These are phyloP conservation scores for Pseudozyma tsukubaensis DNA, from an alignment of 1,284 basidiomycete genomes.

Conservation along the genomic window DNA sequence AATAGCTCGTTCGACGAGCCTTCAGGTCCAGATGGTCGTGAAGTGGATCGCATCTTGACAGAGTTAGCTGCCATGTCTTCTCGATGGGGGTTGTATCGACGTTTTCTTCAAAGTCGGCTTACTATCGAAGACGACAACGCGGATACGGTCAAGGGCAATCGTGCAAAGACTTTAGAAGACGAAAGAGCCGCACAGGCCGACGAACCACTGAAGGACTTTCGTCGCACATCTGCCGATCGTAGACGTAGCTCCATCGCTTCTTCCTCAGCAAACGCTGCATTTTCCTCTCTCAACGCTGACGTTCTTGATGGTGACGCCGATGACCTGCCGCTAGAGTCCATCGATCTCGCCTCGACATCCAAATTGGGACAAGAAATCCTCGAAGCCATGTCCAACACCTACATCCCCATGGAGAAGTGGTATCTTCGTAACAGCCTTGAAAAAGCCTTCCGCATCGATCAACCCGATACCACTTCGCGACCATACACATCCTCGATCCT, in stretches of 20 bases:
- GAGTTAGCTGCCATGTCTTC: constrained; percentile 90
- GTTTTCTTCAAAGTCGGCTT: constrained; percentile 83
- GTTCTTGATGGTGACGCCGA: neutral
- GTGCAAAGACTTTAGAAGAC: constrained; percentile 17
- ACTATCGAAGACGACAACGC: constrained; percentile 69
- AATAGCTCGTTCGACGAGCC: constrained; percentile 72
- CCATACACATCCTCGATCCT: constrained; percentile 63
- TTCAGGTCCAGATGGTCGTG: constrained; percentile 81
- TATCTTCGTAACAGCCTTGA: constrained; percentile 88
- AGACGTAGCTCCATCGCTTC: constrained; percentile 33
- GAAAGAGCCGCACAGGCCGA: constrained; percentile 35
- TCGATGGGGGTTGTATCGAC: constrained; percentile 89
- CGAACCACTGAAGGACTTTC: constrained; percentile 45
- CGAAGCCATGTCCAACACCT: constrained; percentile 75
- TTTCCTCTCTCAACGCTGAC: neutral
- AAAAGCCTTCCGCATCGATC: constrained; percentile 71
- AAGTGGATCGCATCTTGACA: constrained; percentile 86
- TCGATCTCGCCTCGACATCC: constrained; percentile 72
- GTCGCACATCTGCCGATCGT: constrained; percentile 43
- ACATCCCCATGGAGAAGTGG: constrained; percentile 90
- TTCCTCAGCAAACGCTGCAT: neutral
- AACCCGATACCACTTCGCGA: constrained; percentile 48
- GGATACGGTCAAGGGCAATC: neutral
- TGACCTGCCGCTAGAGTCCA: neutral
- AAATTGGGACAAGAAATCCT: constrained; percentile 76